Base-by-base conservation (phyloP, 2,329 filamentous ascomycete genomes). In the Nemania abortiva region DNA sequence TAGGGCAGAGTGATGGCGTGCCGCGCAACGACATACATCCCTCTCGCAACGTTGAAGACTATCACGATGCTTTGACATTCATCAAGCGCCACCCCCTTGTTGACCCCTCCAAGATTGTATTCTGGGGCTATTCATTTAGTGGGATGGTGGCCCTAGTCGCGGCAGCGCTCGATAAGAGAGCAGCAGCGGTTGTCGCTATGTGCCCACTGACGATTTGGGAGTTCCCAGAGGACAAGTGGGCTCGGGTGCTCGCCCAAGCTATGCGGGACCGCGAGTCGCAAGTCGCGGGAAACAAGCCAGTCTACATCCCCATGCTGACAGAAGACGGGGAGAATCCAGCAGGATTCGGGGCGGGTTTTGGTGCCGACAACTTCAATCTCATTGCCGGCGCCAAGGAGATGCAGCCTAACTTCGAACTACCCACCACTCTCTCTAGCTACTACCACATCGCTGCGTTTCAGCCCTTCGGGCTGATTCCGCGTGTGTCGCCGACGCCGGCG, bases 71-170 rank as follows among this genome's bases (percentile, higher is more conserved):
- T 74, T 82, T 88, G 66, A 84, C 85, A 3, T 82, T 79, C 27
- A 80, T 87, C 65, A 84, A 83, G 76, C 76, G 82, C 6, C 68
- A 81, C 13, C 81, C 80, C 1, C 79, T 83, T 56, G 78, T 84
- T 1, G 76, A 79, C 47, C 59, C 74, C 0, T 49, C 68, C 1
- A 73, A 73, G 10, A 75, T 79, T n/a, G 74, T 65, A 0, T 65
- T 71, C 54, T 79, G 77, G 77, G 79, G 79, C n/a, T 77, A 72
- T 54, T 79, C 76, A 3, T 75, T 78, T 39, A 73, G 74, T 10
- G 78, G 70, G 29, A 74, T 70, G 34, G 69, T 78, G 18, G 74
- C 74, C 7, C 57, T 79, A 20, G 65, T 57, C 2, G 76, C 78
- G 1, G 75, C 77, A 3, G 75, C 75, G 1, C 53, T 79, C 0